Base-by-base conservation (phyloP, 306 rosid genomes). In the Carpinus viminea region DNA sequence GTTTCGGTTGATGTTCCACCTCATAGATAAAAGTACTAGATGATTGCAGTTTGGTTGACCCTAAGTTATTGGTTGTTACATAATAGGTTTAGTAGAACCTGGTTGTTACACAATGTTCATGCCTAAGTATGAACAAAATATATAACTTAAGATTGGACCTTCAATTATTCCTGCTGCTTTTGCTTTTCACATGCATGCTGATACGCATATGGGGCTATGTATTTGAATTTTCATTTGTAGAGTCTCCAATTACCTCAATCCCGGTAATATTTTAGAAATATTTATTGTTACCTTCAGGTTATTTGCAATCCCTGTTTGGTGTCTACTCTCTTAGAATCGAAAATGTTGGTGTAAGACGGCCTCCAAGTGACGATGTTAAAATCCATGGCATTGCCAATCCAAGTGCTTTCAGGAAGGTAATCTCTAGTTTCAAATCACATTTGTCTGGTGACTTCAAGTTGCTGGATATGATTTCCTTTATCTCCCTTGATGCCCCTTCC, bases 351-450 rank as follows among this genome's bases (percentile, higher is more conserved):
- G 83, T 95, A 60, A 90, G 98, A 88, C 86, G 98, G 78, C 95
- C 94, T 50, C 87, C 96, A 21, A 88, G 97, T 56, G 97, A 95
- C 78, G 98, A 95, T 79, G 97, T 95, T 87, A 90, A 89, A 81
- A 92, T 95, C 76, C 90, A 87, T 51, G 98, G 98, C 8, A 69
- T 92, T 85, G 89, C 98, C 68, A 87, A 95, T 74, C 98, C 98
- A 57, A 83, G 75, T 70, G 98, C 93, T 74, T 92, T 92, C 81
- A 87, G 86, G 85, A 92, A 92, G 98, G 98, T 92, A 86, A 31
- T 65, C 47, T 17, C 7, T 38, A 26, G 60, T 75, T 72, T 36
- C 71, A 43, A 52, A 52, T 28, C 13, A 2, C 71, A 2, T 6
- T 36, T 21, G 12, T 60, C 31, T 47, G 13, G 70, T 56, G 54